Evolutionary conservation across 106 monocot species (phyloP).

Genomic region (Alisma plantagoaquatica): DNA sequence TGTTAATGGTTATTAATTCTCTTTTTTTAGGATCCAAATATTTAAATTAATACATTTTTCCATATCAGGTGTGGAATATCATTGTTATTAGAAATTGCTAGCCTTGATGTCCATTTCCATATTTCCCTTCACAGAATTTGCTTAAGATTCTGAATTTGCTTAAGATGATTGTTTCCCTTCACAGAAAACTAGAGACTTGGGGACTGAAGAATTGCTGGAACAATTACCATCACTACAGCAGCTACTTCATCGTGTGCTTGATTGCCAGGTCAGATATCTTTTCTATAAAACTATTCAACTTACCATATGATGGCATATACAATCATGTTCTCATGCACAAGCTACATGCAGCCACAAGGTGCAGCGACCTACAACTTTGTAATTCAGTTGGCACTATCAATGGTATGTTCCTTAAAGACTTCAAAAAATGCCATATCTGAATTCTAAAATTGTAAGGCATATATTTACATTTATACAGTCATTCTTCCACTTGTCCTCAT

Average conservation of each 20-base stretch:
- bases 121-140: no score
- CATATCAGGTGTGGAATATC: no score
- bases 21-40: no score
- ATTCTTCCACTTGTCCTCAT: no score
- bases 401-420: no score
- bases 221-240: slow-evolving; percentile 86
- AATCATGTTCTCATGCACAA: slow-evolving; percentile 4
- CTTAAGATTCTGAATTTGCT: no score
- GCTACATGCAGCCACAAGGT: slow-evolving; percentile 80
- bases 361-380: slow-evolving; percentile 66
- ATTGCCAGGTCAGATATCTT: slow-evolving; percentile 67
- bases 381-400: slow-evolving; percentile 73
- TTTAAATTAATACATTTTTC: no score
- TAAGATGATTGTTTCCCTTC: neutral
- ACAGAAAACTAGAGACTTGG: slow-evolving; percentile 72
- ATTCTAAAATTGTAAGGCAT: no score
- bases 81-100: neutral
- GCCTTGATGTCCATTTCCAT: neutral
- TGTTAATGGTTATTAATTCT: no score
- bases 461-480: neutral
- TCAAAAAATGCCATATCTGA: no score
- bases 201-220: slow-evolving; percentile 70
- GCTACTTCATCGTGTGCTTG: slow-evolving; percentile 73
- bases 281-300: no score
- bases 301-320: no score